Percentiles rank a stretch among this genome's conserved stretches.
These are phyloP conservation scores for Zelonia costaricensis DNA, from an alignment of 208 protist genomes.

Conservation along the genomic window DNA sequence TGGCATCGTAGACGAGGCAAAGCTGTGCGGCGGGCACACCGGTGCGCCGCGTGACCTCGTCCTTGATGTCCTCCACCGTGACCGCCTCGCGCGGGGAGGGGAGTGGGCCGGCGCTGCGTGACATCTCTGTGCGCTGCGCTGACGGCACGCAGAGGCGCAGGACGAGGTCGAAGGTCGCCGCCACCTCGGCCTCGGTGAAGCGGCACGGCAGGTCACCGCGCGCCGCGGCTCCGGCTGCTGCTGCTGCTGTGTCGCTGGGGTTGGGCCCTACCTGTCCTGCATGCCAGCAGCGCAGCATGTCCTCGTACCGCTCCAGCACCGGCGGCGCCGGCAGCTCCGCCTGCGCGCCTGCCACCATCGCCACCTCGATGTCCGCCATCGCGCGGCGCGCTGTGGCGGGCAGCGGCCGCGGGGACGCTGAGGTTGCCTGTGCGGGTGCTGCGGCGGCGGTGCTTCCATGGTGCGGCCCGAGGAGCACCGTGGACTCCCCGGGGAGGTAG, in stretches of 20 bases:
- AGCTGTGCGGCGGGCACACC: constrained; percentile 31
- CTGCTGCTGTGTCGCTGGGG: too few relatives aligned
- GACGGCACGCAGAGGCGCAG: constrained; percentile 1
- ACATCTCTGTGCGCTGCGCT: too few relatives aligned
- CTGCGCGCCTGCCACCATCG: constrained; percentile 1
- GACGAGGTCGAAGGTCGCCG: constrained; percentile 15
- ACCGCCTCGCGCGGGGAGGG: neutral
- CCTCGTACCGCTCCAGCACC: constrained; percentile 26
- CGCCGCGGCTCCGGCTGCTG: too few relatives aligned
- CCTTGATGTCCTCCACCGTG: constrained; percentile 49
- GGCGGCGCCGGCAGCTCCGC: constrained; percentile 3
- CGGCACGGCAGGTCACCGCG: too few relatives aligned
- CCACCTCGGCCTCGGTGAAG: neutral
- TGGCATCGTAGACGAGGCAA: constrained; percentile 33
- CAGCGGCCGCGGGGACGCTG: neutral
- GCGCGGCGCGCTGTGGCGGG: neutral
- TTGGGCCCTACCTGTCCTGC: too few relatives aligned
- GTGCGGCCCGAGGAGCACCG: constrained; percentile 4
- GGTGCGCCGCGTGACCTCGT: constrained; percentile 40
- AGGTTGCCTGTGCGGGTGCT: neutral
- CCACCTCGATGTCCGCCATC: constrained; percentile 11
- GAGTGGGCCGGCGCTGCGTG: too few relatives aligned
- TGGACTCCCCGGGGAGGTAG: constrained; percentile 6
- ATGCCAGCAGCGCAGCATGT: neutral
- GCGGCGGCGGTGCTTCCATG: neutral